Percentiles rank a stretch among this genome's conserved stretches.
Conservation (phyloP, 1,284 basidiomycete genomes). For the Microbotryomycetes sp. region DNA sequence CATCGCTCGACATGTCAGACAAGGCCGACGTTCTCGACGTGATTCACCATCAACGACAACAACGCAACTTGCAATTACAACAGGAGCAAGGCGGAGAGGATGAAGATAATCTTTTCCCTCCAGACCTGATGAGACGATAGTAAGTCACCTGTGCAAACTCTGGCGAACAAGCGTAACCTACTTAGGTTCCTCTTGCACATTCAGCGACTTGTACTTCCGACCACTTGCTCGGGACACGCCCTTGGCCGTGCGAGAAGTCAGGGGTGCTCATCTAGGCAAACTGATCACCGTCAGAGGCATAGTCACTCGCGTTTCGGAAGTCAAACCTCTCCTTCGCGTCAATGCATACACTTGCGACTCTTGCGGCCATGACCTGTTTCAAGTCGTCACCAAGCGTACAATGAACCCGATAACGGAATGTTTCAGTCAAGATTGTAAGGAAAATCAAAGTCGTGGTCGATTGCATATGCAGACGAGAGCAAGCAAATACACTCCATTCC, state of each 20-base stretch:
- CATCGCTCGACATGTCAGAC: conserved; percentile 79
- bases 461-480: conserved; percentile 97
- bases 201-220: conserved; percentile 86
- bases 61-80: conserved; percentile 73
- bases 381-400: conserved; percentile 89
- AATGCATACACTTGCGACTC: conserved; percentile 98
- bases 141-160: conserved; percentile 49
- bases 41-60: conserved; percentile 83
- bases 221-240: conserved; percentile 62
- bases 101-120: conserved; percentile 63
- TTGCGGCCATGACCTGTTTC: conserved; percentile 97
- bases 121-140: conserved; percentile 89
- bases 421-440: conserved; percentile 71
- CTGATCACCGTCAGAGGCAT: conserved; percentile 96
- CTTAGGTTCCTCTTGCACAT: not conserved
- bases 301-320: conserved; percentile 96
- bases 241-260: conserved; percentile 86
- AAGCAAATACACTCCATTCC: conserved; percentile 94
- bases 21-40: conserved; percentile 79
- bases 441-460: conserved; percentile 82
- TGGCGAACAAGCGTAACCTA: not conserved
- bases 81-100: conserved; percentile 42
- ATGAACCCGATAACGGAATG: conserved; percentile 87
- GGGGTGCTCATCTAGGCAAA: conserved; percentile 75
- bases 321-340: conserved; percentile 93